These are phyloP conservation scores for Phytopythium oedochilum DNA, from an alignment of 352 stramenopile genomes.

Conservation along the genomic window DNA sequence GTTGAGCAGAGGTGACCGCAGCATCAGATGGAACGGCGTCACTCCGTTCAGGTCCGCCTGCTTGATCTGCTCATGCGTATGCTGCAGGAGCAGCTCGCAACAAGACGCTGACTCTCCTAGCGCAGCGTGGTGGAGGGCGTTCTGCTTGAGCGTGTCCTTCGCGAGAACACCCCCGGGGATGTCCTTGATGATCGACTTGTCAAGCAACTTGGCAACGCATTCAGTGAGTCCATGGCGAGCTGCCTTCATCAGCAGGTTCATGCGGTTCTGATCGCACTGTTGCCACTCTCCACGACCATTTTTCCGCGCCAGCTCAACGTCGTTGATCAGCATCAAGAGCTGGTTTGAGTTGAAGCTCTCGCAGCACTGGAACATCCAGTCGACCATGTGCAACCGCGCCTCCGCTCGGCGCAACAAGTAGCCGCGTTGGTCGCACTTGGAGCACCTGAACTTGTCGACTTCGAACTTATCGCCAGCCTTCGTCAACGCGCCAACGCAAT, in stretches of 20 bases:
- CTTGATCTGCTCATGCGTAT: slow-evolving; percentile 32
- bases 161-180: slow-evolving; percentile 32
- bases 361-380: slow-evolving; percentile 72
- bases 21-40: slow-evolving; percentile 56
- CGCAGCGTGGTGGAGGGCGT: slow-evolving; percentile 50
- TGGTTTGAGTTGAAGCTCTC: slow-evolving; percentile 48
- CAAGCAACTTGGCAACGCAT: slow-evolving; percentile 35
- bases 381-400: slow-evolving; percentile 23
- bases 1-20: slow-evolving; percentile 43
- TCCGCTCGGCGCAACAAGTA: slow-evolving; percentile 23
- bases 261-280: slow-evolving; percentile 20
- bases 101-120: slow-evolving; percentile 27
- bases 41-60: slow-evolving; percentile 48
- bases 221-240: slow-evolving; percentile 34
- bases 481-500: slow-evolving; percentile 56
- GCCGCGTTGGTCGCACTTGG: slow-evolving; percentile 33
- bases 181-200: slow-evolving; percentile 20
- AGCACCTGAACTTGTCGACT: slow-evolving; percentile 34
- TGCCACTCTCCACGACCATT: slow-evolving; percentile 29
- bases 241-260: slow-evolving; percentile 49
- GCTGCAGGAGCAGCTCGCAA: slow-evolving; percentile 33
- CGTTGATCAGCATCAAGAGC: slow-evolving; percentile 38
- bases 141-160: slow-evolving; percentile 40
- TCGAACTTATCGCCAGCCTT: slow-evolving; percentile 8
- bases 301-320: neutral